Evolutionary conservation across 495 filamentous ascomycete genomes (phyloP).

Genomic region (Penicillium bovifimosum): DNA sequence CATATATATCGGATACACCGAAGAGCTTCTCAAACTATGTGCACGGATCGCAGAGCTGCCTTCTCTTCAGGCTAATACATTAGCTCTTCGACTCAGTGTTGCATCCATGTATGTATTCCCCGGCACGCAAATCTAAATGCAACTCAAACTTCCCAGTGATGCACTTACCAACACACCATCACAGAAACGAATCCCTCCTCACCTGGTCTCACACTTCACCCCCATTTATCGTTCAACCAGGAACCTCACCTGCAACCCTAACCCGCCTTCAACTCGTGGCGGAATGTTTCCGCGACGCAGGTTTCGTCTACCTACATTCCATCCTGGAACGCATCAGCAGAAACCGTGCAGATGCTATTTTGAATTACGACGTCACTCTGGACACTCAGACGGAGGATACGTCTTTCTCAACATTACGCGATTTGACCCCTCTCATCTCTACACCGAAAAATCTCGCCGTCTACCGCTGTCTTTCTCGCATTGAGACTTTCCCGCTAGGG

Average conservation of each 20-base stretch:
- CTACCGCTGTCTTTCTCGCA: conserved; percentile 24
- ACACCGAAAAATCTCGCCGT: conserved; percentile 29
- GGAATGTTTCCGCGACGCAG: conserved; percentile 41
- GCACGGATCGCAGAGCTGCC: conserved; percentile 36
- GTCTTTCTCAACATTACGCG: not conserved
- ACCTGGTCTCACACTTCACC: conserved; percentile 32
- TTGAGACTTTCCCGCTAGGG: conserved; percentile 29
- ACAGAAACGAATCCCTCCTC: conserved; percentile 34
- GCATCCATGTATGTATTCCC: conserved; percentile 28
- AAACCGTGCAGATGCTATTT: not conserved
- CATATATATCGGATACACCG: conserved; percentile 43
- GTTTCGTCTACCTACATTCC: conserved; percentile 41
- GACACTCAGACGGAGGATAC: not conserved
- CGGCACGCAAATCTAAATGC: not conserved
- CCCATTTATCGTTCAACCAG: conserved; percentile 31
- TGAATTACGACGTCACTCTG: not conserved
- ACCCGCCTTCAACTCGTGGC: conserved; percentile 39
- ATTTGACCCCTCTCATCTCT: conserved; percentile 19
- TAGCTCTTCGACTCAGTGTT: conserved; percentile 27
- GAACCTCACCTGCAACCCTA: conserved; percentile 26
- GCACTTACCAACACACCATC: not conserved
- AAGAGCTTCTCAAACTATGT: conserved; percentile 39
- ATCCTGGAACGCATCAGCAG: conserved; percentile 30
- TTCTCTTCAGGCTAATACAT: conserved; percentile 17
- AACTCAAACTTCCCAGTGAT: not conserved